Percentiles rank a stretch among this genome's conserved stretches.
These are phyloP conservation scores for Calonectria pteridis DNA, from an alignment of 2,329 filamentous ascomycete genomes.

Conservation along the genomic window DNA sequence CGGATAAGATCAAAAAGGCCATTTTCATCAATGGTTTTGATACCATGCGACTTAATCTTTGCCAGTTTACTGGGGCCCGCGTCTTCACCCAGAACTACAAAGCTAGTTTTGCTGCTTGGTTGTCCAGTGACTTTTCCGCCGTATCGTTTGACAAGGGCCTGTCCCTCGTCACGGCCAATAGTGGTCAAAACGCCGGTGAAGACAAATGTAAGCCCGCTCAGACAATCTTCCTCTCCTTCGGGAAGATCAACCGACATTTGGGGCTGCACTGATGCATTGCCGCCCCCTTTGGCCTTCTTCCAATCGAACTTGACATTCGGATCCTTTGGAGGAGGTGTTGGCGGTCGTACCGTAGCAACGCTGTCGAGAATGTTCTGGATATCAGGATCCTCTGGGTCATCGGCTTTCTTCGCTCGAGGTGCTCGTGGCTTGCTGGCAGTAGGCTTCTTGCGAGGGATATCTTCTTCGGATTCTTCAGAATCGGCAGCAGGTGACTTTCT, in stretches of 20 bases:
- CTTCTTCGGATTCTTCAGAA: constrained; percentile 69
- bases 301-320: constrained; percentile 85
- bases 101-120: constrained; percentile 94
- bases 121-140: constrained; percentile 89
- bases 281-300: constrained; percentile 71
- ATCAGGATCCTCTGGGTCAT: constrained; percentile 76
- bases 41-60: constrained; percentile 82
- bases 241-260: constrained; percentile 79
- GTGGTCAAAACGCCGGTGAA: constrained; percentile 91
- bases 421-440: constrained; percentile 71
- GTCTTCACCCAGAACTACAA: constrained; percentile 90
- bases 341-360: constrained; percentile 85
- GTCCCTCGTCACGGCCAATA: constrained; percentile 86
- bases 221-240: constrained; percentile 86
- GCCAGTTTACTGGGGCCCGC: constrained; percentile 93
- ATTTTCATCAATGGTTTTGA: constrained; percentile 95
- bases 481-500: constrained; percentile 69
- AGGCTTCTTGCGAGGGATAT: constrained; percentile 71
- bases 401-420: constrained; percentile 73
- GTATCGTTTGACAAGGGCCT: constrained; percentile 89
- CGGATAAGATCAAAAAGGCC: constrained; percentile 90
- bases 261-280: constrained; percentile 71
- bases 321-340: constrained; percentile 82
- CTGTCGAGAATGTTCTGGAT: constrained; percentile 86
- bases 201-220: constrained; percentile 91